Evolutionary conservation across 1,284 basidiomycete species (phyloP).

Genomic region (Rhodotorula mucilaginosa): DNA sequence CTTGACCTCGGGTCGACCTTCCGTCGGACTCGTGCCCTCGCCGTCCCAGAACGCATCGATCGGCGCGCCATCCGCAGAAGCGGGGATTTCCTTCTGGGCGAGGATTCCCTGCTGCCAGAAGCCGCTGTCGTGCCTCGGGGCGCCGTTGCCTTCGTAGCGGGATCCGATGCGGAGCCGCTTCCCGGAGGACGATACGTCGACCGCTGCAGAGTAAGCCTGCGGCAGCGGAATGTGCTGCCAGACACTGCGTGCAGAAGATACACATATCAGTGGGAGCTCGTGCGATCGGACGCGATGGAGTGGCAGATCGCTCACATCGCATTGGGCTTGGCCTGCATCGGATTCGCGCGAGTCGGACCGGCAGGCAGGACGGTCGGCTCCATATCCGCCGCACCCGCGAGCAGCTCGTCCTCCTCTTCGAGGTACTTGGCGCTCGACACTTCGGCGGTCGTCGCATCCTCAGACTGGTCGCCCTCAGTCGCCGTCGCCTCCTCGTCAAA

Average conservation of each 20-base stretch:
- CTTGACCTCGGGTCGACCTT: conserved; percentile 64
- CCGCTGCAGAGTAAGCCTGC: conserved; percentile 50
- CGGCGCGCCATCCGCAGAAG: conserved; percentile 51
- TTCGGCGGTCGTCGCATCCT: background rate
- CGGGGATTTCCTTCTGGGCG: conserved; percentile 54
- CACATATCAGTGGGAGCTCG: background rate
- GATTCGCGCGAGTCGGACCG: conserved; percentile 49
- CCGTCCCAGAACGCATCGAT: conserved; percentile 53
- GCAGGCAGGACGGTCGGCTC: conserved; percentile 23
- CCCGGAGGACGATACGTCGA: conserved; percentile 33
- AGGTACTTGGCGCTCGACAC: background rate
- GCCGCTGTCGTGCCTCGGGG: conserved; percentile 66
- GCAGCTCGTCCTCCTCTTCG: conserved; percentile 16
- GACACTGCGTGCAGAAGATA: conserved; percentile 52
- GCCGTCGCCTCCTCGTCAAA: background rate
- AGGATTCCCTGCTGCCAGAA: conserved; percentile 78
- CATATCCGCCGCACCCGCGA: conserved; percentile 2
- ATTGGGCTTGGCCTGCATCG: conserved; percentile 75
- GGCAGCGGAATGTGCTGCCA: conserved; percentile 93
- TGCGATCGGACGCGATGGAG: background rate
- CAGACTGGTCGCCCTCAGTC: background rate
- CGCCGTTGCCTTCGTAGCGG: conserved; percentile 61
- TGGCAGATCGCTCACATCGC: conserved; percentile 51
- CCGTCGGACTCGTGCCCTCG: conserved; percentile 29
- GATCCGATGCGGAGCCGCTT: conserved; percentile 41